A percentile compares a stretch with the other conserved stretches of the same genome.
These are phyloP conservation scores for Volvox africanus DNA, from an alignment of 139 green algal genomes.

Conservation along the genomic window DNA sequence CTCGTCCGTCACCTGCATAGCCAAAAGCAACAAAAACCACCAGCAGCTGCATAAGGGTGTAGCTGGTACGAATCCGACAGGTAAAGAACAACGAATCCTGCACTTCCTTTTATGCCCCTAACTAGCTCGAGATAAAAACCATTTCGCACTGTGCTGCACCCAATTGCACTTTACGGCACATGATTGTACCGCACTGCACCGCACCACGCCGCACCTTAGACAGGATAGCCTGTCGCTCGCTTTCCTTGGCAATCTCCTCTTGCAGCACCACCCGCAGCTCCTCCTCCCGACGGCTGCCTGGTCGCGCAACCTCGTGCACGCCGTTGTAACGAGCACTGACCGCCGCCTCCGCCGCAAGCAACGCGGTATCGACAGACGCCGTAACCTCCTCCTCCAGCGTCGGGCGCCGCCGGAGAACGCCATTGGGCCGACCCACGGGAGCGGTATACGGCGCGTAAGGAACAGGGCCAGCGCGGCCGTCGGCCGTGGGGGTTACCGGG, in stretches of 20 bases:
- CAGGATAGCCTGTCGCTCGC: slow-evolving; percentile 51
- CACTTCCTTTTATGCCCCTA: too few species aligned
- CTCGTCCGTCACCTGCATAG: slow-evolving; percentile 41
- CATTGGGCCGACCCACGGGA: neutral
- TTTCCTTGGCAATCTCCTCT: slow-evolving; percentile 58
- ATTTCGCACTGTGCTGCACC: too few species aligned
- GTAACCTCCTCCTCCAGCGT: slow-evolving; percentile 53
- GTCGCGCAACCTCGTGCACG: slow-evolving; percentile 30
- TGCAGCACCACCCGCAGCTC: slow-evolving; percentile 59
- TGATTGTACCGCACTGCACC: neutral
- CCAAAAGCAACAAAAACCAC: neutral
- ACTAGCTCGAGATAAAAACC: too few species aligned
- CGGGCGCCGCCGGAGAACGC: slow-evolving; percentile 20
- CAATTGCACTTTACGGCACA: too few species aligned
- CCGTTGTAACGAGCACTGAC: slow-evolving; percentile 15
- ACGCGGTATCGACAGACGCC: neutral
- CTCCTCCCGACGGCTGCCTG: slow-evolving; percentile 54
- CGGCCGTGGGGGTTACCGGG: neutral
- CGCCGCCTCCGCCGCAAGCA: neutral
- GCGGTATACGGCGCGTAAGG: slow-evolving; percentile 9
- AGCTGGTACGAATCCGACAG: too few species aligned
- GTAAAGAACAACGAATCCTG: too few species aligned
- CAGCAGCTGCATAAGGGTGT: too few species aligned
- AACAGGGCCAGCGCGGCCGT: neutral
- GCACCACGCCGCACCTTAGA: neutral